Evolutionary conservation across 2,329 filamentous ascomycete genomes (phyloP), one percentile per base, ranked within the genome.

Genomic region (Trichoderma endophyticum): DNA sequence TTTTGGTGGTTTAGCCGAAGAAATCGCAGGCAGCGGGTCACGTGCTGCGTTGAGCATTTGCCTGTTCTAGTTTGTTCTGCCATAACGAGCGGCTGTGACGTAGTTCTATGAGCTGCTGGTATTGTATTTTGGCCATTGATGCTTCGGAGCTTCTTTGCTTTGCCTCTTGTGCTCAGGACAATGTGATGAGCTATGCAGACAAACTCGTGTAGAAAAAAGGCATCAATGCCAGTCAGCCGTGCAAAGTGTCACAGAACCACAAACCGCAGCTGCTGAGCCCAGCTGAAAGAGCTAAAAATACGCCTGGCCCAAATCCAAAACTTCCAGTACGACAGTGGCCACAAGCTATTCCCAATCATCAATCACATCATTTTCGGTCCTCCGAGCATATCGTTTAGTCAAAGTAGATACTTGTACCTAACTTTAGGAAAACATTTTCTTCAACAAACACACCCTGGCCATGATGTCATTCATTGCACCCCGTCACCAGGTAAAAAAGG

Each of bases 1-100:
- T 56, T 43, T 39, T 59, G 64, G 64, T 32, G 62, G 70, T 72
- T 72, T 73, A 72, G 60, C 72, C 72, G 72, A 73, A 73, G 72
- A 72, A 57, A 65, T 59, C 66, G 69, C 65, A 54, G 48, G 11
- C n/a, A 6, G 3, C 6, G 18, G 21, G 64, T 74, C 73, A 74
- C 73, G 73, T 74, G 73, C 63, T n/a, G 24, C 28, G 21, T 43
- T 8, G n/a, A 4, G 39, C 39, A 43, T 64, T 14, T 32, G 21
- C 24, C 6, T 28, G 26, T 57, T 57, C 56, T 30, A 30, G 26
- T 59, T 26, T 21, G 51, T 15, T 28, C 43, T 51, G 43, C 43
- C 51, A 56, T 59, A 18, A 15, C 32, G 56, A 28, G 26, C 26
- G 26, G 18, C 24, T n/a, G 28, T 30, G 56, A 32, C 26, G 12